Evolutionary conservation across 345 rosid species (phyloP).

Genomic region (Combretum micranthum): DNA sequence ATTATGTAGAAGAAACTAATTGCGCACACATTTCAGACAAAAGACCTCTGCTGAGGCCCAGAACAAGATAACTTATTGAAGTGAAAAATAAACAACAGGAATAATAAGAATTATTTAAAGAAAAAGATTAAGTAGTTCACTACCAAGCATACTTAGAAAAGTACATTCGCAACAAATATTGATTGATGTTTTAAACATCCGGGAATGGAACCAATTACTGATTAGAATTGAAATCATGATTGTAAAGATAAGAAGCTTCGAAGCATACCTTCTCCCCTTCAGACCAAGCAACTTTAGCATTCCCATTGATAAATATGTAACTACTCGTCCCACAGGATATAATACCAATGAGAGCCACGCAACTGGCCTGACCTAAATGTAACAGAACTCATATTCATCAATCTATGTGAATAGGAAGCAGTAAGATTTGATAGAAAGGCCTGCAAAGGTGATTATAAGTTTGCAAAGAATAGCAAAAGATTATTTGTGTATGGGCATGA

Average conservation of each 20-base stretch:
- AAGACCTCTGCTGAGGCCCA: too few species aligned
- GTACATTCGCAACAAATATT: too few species aligned
- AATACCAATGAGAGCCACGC: constrained; percentile 96
- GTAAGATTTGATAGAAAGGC: constrained; percentile 1
- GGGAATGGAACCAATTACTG: too few species aligned
- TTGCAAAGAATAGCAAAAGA: background rate
- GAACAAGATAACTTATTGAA: too few species aligned
- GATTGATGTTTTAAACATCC: too few species aligned
- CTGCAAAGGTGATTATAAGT: background rate
- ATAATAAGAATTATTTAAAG: too few species aligned
- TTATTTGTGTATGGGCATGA: background rate
- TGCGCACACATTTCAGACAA: too few species aligned
- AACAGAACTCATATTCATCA: constrained; percentile 32
- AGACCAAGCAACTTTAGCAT: constrained; percentile 91
- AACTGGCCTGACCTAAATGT: constrained; percentile 95
- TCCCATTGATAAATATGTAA: constrained; percentile 92
- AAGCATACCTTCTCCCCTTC: constrained; percentile 81
- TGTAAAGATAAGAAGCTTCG: constrained; percentile 1
- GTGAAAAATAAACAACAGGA: too few species aligned
- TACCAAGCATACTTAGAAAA: too few species aligned
- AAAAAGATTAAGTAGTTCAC: too few species aligned
- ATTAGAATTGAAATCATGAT: background rate
- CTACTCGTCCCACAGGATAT: constrained; percentile 95
- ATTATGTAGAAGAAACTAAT: too few species aligned
- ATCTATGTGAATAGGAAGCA: constrained; percentile 2